Conservation (phyloP, 768 basidiomycete genomes). For the Leccinum subgranulosum region DNA sequence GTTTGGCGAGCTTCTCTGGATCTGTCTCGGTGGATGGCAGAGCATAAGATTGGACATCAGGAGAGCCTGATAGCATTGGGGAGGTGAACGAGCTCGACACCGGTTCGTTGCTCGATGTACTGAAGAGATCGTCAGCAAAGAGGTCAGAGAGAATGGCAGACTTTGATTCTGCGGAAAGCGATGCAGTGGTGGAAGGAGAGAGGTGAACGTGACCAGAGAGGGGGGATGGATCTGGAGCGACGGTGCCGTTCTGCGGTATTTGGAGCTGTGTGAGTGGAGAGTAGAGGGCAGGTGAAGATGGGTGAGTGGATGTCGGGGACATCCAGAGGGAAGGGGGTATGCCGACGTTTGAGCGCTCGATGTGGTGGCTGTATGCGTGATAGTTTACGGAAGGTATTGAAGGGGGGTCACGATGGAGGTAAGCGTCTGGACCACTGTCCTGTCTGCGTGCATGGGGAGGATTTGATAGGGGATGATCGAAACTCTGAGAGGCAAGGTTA, state of each 20-base stretch:
- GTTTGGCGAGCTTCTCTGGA: conserved; percentile 66
- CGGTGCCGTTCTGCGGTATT: conserved; percentile 32
- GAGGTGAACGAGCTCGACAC: conserved; percentile 58
- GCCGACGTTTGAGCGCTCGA: conserved; percentile 51
- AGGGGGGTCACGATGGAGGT: conserved; percentile 18
- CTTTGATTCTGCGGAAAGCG: conserved; percentile 50
- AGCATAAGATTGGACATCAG: conserved; percentile 51
- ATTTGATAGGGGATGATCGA: conserved; percentile 21
- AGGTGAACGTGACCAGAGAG: conserved; percentile 33
- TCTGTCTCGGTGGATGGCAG: conserved; percentile 46
- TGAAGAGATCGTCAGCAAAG: conserved; percentile 69
- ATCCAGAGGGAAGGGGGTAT: conserved; percentile 83
- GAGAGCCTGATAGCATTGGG: conserved; percentile 64
- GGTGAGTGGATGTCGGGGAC: conserved; percentile 60
- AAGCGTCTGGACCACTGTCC: conserved; percentile 10
- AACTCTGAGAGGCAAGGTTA: conserved; percentile 12
- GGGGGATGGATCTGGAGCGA: conserved; percentile 30
- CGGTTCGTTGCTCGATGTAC: conserved; percentile 23
- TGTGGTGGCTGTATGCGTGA: conserved; percentile 27
- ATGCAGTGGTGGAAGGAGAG: conserved; percentile 44
- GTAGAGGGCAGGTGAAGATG: conserved; percentile 41
- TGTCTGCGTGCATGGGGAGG: conserved; percentile 6
- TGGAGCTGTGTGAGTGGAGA: conserved; percentile 39
- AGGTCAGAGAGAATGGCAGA: conserved; percentile 66
- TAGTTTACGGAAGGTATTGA: conserved; percentile 22